Evolutionary conservation across 441 rosid genomes (phyloP), one percentile per base, ranked within the genome.

Genomic region (Erodium moschatum): DNA sequence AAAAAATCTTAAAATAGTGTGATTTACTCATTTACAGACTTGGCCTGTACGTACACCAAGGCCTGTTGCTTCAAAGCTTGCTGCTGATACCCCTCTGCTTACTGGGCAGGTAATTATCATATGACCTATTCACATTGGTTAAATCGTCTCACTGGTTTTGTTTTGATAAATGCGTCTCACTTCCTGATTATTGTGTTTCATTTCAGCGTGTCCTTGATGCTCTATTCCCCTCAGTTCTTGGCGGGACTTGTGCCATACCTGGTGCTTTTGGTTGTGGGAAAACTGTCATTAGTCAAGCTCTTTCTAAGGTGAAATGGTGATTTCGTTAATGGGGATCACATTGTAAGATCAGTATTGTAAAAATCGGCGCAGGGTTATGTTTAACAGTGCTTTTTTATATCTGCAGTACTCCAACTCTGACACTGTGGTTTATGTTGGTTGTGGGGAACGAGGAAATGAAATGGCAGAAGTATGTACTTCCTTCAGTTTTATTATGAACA

Each of bases 11-110:
- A 64, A 19, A 38, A 24, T 20, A 42, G 50, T 76, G 38, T 78
- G 31, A 35, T 78, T 80, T 50, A 44, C 64, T 61, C 35, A 67
- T 77, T 68, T 73, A 64, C 85, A 95, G 99, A 79, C 86, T 73
- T 95, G 99, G 99, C 99, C 99, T 69, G 98, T 95, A 44, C 99
- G 99, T 84, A 81, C 96, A 10, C 99, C 99, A 72, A 90, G 99
- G 77, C 99, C 99, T 67, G 98, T 92, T 75, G 94, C 98, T 33
- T 79, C 98, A 71, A 95, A 95, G 81, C 92, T 95, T 80, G 97
- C 99, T 80, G 99, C 99, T 64, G 98, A 92, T 82, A 95, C 98
- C 70, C 99, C 99, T 62, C 79, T 95, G 62, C 98, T 95, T 70
- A 95, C 99, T 31, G 98, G 98, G 46, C 99, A 95, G 96, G 99